phyloP scores from a whole-genome alignment of 1,139 yeast genomes.

The Diutina neorugosa region DNA sequence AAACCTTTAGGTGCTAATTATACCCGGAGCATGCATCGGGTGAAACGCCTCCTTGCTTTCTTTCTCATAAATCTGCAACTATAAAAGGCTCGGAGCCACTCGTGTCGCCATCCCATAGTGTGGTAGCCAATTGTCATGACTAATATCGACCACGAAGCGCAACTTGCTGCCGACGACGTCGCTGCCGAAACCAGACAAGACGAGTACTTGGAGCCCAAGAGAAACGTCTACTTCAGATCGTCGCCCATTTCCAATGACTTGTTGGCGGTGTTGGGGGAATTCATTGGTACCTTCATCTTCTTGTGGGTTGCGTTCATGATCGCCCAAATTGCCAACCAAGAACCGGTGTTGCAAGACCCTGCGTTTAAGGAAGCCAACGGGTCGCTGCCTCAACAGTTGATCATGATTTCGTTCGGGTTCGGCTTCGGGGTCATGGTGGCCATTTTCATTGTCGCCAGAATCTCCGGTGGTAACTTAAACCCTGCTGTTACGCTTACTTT shows the following conservation, averaged over 20 bases:
- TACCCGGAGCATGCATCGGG: background rate
- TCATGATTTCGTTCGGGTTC: slow-evolving; percentile 80
- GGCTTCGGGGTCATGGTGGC: slow-evolving; percentile 77
- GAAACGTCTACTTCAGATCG: background rate
- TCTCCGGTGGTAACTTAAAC: slow-evolving; percentile 84
- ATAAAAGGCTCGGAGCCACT: background rate
- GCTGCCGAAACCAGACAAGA: background rate
- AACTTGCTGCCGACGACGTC: background rate
- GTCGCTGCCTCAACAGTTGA: slow-evolving; percentile 55
- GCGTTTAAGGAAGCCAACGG: slow-evolving; percentile 11
- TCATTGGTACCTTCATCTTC: slow-evolving; percentile 78
- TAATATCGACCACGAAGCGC: slow-evolving; percentile 1
- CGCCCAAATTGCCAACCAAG: slow-evolving; percentile 77
- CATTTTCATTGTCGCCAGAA: slow-evolving; percentile 63
- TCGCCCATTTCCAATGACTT: background rate
- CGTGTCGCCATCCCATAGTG: background rate
- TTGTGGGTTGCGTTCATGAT: slow-evolving; percentile 73
- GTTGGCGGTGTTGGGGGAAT: slow-evolving; percentile 35
- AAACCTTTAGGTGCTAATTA: background rate
- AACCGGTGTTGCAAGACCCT: slow-evolving; percentile 26
- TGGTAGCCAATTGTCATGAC: background rate
- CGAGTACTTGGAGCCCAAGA: background rate
- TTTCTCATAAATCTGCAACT: background rate
- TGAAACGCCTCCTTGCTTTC: slow-evolving; percentile 1
- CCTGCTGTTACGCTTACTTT: slow-evolving; percentile 79